phyloP scores from a whole-genome alignment of 139 green algal species.

The Chlorella ohadii region DNA sequence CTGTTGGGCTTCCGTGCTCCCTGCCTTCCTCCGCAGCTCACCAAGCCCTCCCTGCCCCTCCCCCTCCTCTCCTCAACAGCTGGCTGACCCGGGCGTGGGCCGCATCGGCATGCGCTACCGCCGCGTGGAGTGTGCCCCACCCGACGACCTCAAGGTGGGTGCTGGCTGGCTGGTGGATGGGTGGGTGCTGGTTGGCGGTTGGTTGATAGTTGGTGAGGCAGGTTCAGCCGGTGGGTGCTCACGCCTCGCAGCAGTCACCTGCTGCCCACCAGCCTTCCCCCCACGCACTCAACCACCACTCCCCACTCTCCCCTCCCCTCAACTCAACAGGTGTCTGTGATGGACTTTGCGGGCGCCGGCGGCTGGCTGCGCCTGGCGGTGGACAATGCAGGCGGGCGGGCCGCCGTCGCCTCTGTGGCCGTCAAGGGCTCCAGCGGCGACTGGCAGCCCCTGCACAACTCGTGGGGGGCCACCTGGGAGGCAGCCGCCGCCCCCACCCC shows the following conservation, averaged over 20 bases:
- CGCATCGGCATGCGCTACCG: conserved; percentile 41
- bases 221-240: too few species aligned
- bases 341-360: conserved; percentile 42
- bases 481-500: conserved; percentile 8
- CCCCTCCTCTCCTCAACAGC: not conserved
- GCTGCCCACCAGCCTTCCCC: too few species aligned
- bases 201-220: too few species aligned
- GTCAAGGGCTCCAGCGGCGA: conserved; percentile 26
- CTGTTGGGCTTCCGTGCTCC: not conserved
- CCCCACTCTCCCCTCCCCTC: not conserved
- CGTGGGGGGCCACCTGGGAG: conserved; percentile 60
- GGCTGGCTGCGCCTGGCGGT: conserved; percentile 54
- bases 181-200: too few species aligned
- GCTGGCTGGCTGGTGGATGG: not conserved
- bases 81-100: conserved; percentile 37
- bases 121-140: conserved; percentile 50
- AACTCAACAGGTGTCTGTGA: conserved; percentile 27
- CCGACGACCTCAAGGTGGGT: conserved; percentile 33
- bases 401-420: conserved; percentile 43
- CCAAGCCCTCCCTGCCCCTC: not conserved
- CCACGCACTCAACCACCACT: not conserved
- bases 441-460: conserved; percentile 55
- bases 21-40: too few species aligned
- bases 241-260: too few species aligned
- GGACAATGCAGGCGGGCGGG: conserved; percentile 28